These are phyloP conservation scores for Naegleria fowleri DNA, from an alignment of 208 protist genomes.

Conservation along the genomic window DNA sequence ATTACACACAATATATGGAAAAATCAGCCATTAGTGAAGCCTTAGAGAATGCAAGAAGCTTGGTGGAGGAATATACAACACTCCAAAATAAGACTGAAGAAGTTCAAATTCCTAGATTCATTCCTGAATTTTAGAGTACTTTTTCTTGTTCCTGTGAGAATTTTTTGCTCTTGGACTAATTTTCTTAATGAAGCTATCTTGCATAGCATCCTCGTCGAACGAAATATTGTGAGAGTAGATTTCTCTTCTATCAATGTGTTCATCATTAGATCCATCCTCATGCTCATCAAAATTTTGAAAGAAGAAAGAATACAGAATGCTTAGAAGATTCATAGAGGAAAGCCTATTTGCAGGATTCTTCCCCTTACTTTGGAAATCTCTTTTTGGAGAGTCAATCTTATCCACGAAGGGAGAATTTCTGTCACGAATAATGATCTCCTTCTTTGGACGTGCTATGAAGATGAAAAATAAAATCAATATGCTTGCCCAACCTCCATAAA, in stretches of 20 bases:
- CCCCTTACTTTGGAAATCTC: background rate
- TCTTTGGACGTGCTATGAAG: background rate
- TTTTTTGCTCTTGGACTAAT: background rate
- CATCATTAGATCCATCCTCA: too few relatives aligned
- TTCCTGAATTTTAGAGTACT: constrained; percentile 1
- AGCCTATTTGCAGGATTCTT: background rate
- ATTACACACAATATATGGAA: constrained; percentile 81
- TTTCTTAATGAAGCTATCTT: background rate
- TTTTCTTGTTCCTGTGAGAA: background rate
- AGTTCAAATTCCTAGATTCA: constrained; percentile 5
- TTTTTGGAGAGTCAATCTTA: background rate
- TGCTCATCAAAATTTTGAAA: background rate
- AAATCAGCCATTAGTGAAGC: background rate
- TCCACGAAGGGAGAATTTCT: background rate
- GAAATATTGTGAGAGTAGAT: background rate
- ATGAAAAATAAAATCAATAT: background rate
- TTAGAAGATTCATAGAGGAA: background rate
- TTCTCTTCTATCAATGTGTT: background rate
- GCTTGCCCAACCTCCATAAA: background rate
- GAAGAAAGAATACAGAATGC: background rate
- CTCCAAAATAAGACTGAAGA: background rate
- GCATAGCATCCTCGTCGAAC: too few relatives aligned
- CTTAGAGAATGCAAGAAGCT: background rate
- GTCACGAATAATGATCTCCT: too few relatives aligned
- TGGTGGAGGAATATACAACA: background rate